phyloP scores from a whole-genome alignment of 176 grass and related monocot species.

The Phoenix dactylifera region DNA sequence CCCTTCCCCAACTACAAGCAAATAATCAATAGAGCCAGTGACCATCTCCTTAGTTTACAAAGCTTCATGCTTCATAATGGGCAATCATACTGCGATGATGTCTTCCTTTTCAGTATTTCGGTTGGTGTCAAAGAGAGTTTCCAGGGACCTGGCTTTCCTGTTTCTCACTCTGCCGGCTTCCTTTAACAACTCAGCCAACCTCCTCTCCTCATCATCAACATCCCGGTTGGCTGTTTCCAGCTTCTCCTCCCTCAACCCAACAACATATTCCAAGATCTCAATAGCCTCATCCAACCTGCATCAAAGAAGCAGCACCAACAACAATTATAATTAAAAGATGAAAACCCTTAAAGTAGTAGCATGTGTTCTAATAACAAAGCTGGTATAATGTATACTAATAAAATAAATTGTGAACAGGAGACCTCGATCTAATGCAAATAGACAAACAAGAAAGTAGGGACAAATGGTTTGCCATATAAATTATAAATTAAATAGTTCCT shows the following conservation, averaged over 20 bases:
- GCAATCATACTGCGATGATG: slow-evolving; percentile 26
- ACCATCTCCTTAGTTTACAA: no score
- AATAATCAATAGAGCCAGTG: no score
- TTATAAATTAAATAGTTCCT: no score
- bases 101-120: slow-evolving; percentile 37
- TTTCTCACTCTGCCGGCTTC: slow-evolving; percentile 78
- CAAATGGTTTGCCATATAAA: no score
- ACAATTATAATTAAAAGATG: no score
- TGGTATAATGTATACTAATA: no score
- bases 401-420: no score
- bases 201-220: slow-evolving; percentile 80
- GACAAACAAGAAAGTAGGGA: no score
- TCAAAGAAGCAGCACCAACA: slow-evolving; percentile 15
- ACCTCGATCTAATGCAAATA: no score
- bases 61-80: background rate
- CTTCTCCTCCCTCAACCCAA: slow-evolving; percentile 85
- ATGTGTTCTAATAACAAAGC: slow-evolving; percentile 2
- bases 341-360: background rate
- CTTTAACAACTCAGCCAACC: slow-evolving; percentile 71
- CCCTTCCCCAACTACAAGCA: no score
- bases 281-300: slow-evolving; percentile 79
- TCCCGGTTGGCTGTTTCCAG: slow-evolving; percentile 89
- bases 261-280: slow-evolving; percentile 82
- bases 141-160: slow-evolving; percentile 66
- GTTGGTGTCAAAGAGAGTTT: slow-evolving; percentile 70